Conservation (phyloP, 768 basidiomycete genomes). For the Omphalotus guepiniiformis region DNA sequence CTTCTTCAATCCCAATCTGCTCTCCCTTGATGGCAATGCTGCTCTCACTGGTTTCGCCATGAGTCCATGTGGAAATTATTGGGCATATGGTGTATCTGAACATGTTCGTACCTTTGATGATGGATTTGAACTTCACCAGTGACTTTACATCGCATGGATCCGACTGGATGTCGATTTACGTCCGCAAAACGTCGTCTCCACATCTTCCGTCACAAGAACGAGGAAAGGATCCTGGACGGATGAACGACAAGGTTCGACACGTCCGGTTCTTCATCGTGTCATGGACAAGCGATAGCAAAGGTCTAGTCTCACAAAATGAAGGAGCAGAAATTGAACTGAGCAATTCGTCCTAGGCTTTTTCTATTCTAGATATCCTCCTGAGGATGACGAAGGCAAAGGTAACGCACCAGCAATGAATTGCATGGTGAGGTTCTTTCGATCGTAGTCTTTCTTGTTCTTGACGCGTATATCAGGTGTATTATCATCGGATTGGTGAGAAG, state of each 20-base stretch:
- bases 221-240: slow-evolving; percentile 3
- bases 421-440: neutral
- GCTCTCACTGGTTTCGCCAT: slow-evolving; percentile 1
- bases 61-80: slow-evolving; percentile 4
- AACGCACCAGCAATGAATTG: slow-evolving; percentile 2
- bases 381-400: slow-evolving; percentile 3
- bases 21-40: slow-evolving; percentile 4
- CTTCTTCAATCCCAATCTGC: slow-evolving; percentile 1
- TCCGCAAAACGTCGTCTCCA: slow-evolving; percentile 4
- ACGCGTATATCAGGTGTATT: neutral
- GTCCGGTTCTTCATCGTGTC: slow-evolving; percentile 2
- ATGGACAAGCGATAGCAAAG: slow-evolving; percentile 5
- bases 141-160: neutral
- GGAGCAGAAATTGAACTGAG: neutral
- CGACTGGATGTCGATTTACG: slow-evolving; percentile 5
- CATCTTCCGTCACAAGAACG: slow-evolving; percentile 5
- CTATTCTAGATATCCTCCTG: slow-evolving; percentile 6
- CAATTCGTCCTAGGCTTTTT: neutral
- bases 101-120: neutral
- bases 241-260: slow-evolving; percentile 1
- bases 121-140: neutral
- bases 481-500: slow-evolving; percentile 5
- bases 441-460: neutral
- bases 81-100: slow-evolving; percentile 6
- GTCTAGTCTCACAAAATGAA: neutral